Evolutionary conservation across 2,329 filamentous ascomycete genomes (phyloP), one percentile per base, ranked within the genome.

Genomic region (Cordyceps javanica): DNA sequence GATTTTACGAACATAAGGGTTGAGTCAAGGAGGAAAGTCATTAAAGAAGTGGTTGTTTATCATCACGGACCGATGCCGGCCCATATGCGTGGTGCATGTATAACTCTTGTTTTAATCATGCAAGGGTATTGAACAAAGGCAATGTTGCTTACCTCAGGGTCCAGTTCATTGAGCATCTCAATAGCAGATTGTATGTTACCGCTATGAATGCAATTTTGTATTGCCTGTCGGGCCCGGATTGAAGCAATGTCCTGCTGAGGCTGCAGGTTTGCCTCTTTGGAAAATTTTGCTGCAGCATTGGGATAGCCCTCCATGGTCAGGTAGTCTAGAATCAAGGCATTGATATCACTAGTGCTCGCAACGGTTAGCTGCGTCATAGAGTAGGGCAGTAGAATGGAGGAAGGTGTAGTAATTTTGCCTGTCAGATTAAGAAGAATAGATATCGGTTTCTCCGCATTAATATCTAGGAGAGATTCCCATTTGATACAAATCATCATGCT

Each of bases 391-490:
- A 34, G 53, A 53, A 53, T 59, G 58, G 60, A 45, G n/a, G 39
- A 51, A 56, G 41, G n/a, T 58, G 38, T 39, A 46, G 54, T n/a
- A 34, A 23, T 21, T 16, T n/a, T 39, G 51, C 53, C 60, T 57
- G 55, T 70, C 86, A 81, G 82, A 76, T n/a, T 85, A 85, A 89
- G 88, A 89, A 86, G 67, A 72, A n/a, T 71, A 65, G 61, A 71
- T 72, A 90, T 87, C 80, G 77, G 80, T 74, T 86, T 91, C 86
- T 99, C 94, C 88, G 90, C 94, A 99, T 82, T 75, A 72, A 76
- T 78, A 84, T 82, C 90, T 97, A 90, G 89, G 94, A 99, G 95
- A 99, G 94, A 99, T 99, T 99, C 94, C 94, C 94, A 99, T 96
- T 53, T 95, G 87, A 90, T 87, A 86, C 81, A 77, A n/a, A 90